Percentiles rank a stretch among this genome's conserved stretches.
phyloP scores from a whole-genome alignment of 768 basidiomycete species.

The Tulasnella sp. region DNA sequence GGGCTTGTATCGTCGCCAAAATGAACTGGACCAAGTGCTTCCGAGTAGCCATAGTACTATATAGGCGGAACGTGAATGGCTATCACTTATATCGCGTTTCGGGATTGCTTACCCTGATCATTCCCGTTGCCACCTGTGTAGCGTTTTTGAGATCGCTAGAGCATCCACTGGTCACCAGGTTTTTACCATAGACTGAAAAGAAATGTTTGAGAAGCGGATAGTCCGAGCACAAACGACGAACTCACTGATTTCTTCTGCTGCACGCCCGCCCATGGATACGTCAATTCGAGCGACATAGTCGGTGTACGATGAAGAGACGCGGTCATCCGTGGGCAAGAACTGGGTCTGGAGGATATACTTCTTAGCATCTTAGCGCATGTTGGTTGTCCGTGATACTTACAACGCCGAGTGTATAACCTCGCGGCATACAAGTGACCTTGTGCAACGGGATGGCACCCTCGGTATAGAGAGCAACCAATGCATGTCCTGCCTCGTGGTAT shows the following conservation, averaged over 20 bases:
- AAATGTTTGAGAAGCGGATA: constrained; percentile 17
- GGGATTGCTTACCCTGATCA: constrained; percentile 74
- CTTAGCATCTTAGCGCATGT: constrained; percentile 17
- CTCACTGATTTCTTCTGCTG: constrained; percentile 87
- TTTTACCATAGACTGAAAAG: constrained; percentile 71
- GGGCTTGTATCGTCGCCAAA: constrained; percentile 71
- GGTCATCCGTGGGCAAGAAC: constrained; percentile 72
- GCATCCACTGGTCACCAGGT: constrained; percentile 88
- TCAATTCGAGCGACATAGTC: constrained; percentile 82
- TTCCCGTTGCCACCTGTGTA: constrained; percentile 70
- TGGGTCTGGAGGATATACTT: constrained; percentile 51
- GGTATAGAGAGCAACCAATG: constrained; percentile 90
- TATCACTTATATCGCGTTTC: neutral
- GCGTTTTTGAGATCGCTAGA: constrained; percentile 82
- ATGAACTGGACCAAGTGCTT: constrained; percentile 76
- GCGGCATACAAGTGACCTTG: constrained; percentile 95
- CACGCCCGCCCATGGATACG: constrained; percentile 90
- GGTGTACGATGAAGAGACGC: constrained; percentile 62
- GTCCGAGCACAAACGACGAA: constrained; percentile 27
- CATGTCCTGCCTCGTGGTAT: constrained; percentile 96
- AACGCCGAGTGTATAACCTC: constrained; percentile 87
- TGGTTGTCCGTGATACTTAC: constrained; percentile 45
- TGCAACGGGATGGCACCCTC: constrained; percentile 95
- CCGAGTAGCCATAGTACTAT: constrained; percentile 75
- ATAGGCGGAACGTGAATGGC: neutral